Base-by-base conservation (phyloP, 2,329 filamentous ascomycete species). In the Calcarisporium arbuscula region DNA sequence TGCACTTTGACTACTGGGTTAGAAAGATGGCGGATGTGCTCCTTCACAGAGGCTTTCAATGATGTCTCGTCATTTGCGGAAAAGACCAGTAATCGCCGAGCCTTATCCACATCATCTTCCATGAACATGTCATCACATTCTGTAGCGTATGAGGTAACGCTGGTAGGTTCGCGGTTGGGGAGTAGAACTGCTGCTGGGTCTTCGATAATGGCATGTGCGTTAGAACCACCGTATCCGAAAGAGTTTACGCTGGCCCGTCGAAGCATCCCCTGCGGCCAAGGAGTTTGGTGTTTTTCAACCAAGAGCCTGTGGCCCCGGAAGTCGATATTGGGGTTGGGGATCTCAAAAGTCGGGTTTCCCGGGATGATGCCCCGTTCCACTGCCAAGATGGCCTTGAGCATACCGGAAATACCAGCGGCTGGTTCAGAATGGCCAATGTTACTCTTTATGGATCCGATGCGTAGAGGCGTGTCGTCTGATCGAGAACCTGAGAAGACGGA, bases 261-360 rank as follows among this genome's bases (percentile, higher is more conserved):
- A 19, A 8, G 33, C 19, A n/a, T 15, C 15, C 30, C n/a, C 25
- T 34, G n/a, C 23, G 32, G 18, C 22, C 28, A 12, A 26, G 32
- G 10, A n/a, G n/a, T n/a, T n/a, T n/a, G n/a, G n/a, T n/a, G n/a
- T n/a, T n/a, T n/a, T n/a, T n/a, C n/a, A n/a, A n/a, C n/a, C n/a
- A n/a, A n/a, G n/a, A n/a, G n/a, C 15, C 28, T 8, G 15, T 8
- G 19, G n/a, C n/a, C n/a, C n/a, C 10, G 45, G 26, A 65, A 62
- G 23, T 62, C 46, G 30, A 68, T 60, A 10, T 50, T 47, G 0
- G 60, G 56, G 23, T 64, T 67, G 2, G 58, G 51, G 5, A 35
- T 41, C 33, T 30, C 53, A 26, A 25, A 23, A 18, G 18, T 16
- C n/a, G 26, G n/a, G 10, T 23, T 15, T 17, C 20, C 20, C 19